These are phyloP conservation scores for Marasmius fiardii DNA, from an alignment of 1,284 basidiomycete genomes.

Conservation along the genomic window DNA sequence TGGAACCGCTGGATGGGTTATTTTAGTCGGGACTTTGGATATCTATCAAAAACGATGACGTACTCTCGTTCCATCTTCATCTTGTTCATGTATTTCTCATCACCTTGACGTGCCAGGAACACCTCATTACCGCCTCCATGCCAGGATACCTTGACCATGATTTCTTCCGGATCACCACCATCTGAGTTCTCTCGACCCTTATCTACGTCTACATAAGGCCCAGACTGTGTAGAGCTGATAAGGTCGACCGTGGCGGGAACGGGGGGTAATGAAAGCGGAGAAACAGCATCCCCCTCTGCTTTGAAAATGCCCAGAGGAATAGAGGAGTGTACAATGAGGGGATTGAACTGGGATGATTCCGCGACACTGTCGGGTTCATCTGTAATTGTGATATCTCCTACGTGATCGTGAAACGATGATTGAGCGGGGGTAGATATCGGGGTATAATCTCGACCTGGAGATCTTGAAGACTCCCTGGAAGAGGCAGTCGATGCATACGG, in stretches of 20 bases:
- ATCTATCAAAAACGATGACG: constrained; percentile 22
- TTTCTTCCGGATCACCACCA: not conserved
- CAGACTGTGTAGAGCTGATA: not conserved
- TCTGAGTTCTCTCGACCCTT: not conserved
- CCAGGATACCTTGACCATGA: constrained; percentile 56
- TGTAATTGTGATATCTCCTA: not conserved
- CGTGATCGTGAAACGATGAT: not conserved
- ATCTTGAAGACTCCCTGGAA: not conserved
- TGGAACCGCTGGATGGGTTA: constrained; percentile 20
- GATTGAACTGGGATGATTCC: not conserved
- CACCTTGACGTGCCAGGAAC: constrained; percentile 63
- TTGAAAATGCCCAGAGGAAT: constrained; percentile 1
- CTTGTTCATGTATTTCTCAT: constrained; percentile 69
- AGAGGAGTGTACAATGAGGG: constrained; percentile 3
- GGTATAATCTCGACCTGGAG: not conserved
- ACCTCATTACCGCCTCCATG: constrained; percentile 58
- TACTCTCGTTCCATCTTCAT: constrained; percentile 62
- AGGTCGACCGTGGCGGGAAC: too few species aligned
- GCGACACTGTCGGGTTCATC: not conserved
- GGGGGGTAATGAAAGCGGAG: not conserved
- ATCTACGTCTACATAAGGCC: not conserved
- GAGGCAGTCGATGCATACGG: not conserved
- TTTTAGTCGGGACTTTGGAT: not conserved
- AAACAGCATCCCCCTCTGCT: not conserved
- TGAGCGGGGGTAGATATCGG: not conserved